Evolutionary conservation across 2,329 filamentous ascomycete species (phyloP), one percentile per base, ranked within the genome.

Genomic region (Aspergillus sp.): DNA sequence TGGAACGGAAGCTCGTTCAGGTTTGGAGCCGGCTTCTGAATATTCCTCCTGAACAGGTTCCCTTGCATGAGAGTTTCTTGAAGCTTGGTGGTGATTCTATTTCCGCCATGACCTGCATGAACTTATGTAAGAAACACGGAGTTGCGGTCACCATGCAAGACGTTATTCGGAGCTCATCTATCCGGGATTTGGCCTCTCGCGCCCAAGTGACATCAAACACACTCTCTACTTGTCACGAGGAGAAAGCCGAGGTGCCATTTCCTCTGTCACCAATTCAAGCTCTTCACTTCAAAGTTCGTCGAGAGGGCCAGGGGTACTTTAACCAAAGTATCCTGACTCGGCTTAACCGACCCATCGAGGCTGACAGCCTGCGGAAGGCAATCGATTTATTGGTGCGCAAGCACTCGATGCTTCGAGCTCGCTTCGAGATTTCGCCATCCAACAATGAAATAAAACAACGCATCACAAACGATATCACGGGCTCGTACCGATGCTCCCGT

Each of bases 61-160:
- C 67, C 24, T 30, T 73, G 30, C 59, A 70, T n/a, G 66, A 74
- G 50, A 72, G 72, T 44, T 82, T 81, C 60, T 61, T 81, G 4
- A 76, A 71, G 6, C 62, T 80, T 2, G 79, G 79, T 39, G 79
- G 79, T 51, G 79, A 82, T 57, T 80, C 78, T 0, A 80, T 81
- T 55, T 79, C 79, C 34, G 79, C 79, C 0, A 81, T 82, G 76
- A 79, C 79, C 49, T 79, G 79, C 40, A 74, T 79, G 56, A 75
- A 75, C 3, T 70, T 77, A 34, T 80, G 77, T 59, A 78, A 78
- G 47, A 79, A 79, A 61, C 66, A 70, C 34, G 77, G 77, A 1
- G 68, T 81, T 53, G 72, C 74, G 11, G 66, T 81, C 17, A 78
- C 73, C 13, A 78, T 82, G 9, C 79, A 80, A 59, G 77, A 80